Percentiles rank a stretch among this genome's conserved stretches.
phyloP scores from a whole-genome alignment of 192 early-diverging fungal genomes.

The Phlyctochytrium arcticum region DNA sequence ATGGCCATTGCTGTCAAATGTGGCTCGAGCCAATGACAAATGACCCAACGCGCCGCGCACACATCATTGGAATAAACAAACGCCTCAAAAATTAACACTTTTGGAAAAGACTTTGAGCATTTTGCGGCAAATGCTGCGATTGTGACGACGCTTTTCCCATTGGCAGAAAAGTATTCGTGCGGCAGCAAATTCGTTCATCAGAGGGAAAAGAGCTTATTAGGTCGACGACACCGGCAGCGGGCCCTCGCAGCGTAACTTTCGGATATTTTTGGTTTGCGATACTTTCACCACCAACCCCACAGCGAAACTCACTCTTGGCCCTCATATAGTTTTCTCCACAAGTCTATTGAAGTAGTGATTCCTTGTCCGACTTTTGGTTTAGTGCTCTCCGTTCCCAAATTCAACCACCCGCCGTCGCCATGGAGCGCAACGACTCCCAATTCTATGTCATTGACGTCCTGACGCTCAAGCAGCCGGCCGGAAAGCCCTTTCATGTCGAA shows the following conservation, averaged over 20 bases:
- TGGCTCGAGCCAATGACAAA: too few species aligned
- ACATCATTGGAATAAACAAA: too few species aligned
- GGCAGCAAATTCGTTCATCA: too few species aligned
- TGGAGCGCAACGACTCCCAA: constrained; percentile 41
- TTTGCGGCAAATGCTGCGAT: too few species aligned
- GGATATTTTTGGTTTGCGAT: not conserved
- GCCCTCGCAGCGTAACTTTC: not conserved
- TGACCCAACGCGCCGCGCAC: too few species aligned
- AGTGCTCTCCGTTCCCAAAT: not conserved
- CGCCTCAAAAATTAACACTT: too few species aligned
- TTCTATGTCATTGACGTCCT: constrained; percentile 52
- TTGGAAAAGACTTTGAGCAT: too few species aligned
- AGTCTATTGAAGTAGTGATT: not conserved
- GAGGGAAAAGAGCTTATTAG: too few species aligned
- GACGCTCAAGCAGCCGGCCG: constrained; percentile 39
- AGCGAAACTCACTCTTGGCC: not conserved
- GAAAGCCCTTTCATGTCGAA: constrained; percentile 48
- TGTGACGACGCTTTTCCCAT: too few species aligned
- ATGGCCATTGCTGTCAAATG: too few species aligned
- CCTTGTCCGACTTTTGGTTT: not conserved
- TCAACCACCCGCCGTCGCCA: not conserved
- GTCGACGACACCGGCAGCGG: not conserved
- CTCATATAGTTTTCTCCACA: not conserved
- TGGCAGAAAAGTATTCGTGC: too few species aligned
- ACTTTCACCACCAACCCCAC: not conserved